Evolutionary conservation across 1,139 yeast species (phyloP), one percentile per base, ranked within the genome.

Genomic region (Yamadazyma membranifaciens): DNA sequence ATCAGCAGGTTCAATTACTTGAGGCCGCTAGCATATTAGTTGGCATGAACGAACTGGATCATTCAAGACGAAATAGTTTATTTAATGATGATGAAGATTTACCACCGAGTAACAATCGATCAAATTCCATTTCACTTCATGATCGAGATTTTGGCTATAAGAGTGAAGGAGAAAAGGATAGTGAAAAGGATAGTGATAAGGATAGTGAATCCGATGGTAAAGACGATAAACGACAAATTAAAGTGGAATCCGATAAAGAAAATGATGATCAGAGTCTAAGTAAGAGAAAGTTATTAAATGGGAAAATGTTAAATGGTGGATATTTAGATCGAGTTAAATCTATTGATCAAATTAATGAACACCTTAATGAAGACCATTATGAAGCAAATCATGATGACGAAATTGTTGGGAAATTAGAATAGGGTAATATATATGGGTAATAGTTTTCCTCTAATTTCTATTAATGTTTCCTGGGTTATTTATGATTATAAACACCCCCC

Each of bases 11-110:
- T 5, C 96, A 87, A 60, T 68, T 87, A 31, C 69, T 87, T 36
- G 95, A 87, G 58, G 96, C 95, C 9, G 96, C 96, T 3, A 82
- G 91, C 43, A 87, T 87, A 36, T 68, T 87, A 44, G 91, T 88
- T 29, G 83, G 88, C 7, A 83, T 87, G 87, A 84, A 82, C 55
- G 24, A 28, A 9, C 4, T 25, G 9, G 38, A 36, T 6, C 34
- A 39, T 13, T 42, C 46, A 17, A 37, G 55, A 38, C 40, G 55
- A 34, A 48, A 47, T 36, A 48, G 52, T 40, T 43, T 49, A 11
- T 40, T 49, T 28, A 22, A 46, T 16, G 50, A 47, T 14, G 54
- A 48, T 34, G 52, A 48, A 4, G 11, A 14, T n/a, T 24, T 16
- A 10, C 50, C 48, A 9, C 46, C 47, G 5, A 20, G 9, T 31